Evolutionary conservation across 495 filamentous ascomycete genomes (phyloP), one percentile per base, ranked within the genome.

Genomic region (Penicillium odoratum): DNA sequence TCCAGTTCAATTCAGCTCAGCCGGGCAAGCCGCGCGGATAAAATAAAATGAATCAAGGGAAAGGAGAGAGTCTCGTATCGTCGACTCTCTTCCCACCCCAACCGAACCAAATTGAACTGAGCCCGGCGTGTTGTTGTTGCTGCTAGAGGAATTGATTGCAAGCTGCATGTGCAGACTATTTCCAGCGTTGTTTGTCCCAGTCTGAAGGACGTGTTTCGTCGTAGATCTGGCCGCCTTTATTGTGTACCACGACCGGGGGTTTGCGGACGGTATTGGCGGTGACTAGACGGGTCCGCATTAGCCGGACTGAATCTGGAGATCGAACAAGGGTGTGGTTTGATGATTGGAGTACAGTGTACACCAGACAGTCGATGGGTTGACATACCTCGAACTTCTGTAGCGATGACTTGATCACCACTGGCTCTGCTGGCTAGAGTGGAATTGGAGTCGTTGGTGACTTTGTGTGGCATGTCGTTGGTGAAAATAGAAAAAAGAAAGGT

Each of bases 161-260:
- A 9, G 31, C 33, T 47, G 49, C 28, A 40, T 49, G 1, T 16
- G 43, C 28, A 21, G 49, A 63, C 62, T 75, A 79, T 64, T 79
- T 78, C 77, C 77, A 79, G 49, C 77, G 77, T 60, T 77, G 75
- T 60, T 77, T 77, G 64, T 79, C 77, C 77, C 75, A 78, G 57
- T 75, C 74, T 3, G 75, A 74, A 11, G 77, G 74, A 60, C 77
- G 67, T 16, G 74, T 79, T 55, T 79, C 75, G 56, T 79, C 77
- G 64, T 74, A 79, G 55, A 69, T 75, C 45, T 71, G 77, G 53
- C 77, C 77, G 48, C 75, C 75, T 60, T 72, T 69, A 64, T 79
- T 78, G 56, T 78, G 75, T 44, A 79, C 55, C 21, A 79, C 56
- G 25, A 77, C 75, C 21, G 69, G 68, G 21, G 73, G 69, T 66